Conservation (phyloP, 495 filamentous ascomycete species). For the Penicillium maclennaniae region DNA sequence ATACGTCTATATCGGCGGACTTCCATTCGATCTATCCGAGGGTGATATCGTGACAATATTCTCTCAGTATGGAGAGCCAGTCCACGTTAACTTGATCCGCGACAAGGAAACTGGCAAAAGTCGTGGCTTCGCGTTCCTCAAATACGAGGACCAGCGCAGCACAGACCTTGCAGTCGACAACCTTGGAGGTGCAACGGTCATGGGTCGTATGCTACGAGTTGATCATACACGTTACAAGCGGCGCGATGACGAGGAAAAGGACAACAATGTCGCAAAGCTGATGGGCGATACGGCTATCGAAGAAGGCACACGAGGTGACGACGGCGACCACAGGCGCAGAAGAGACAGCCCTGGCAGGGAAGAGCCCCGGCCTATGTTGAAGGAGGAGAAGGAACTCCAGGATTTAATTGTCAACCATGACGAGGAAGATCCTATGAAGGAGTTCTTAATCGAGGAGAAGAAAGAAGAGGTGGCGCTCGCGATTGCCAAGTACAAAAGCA, state of each 20-base stretch:
- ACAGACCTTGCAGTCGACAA: slow-evolving; percentile 96
- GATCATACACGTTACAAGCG: slow-evolving; percentile 91
- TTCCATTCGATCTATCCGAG: slow-evolving; percentile 91
- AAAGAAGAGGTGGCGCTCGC: slow-evolving; percentile 77
- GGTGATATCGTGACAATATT: slow-evolving; percentile 96
- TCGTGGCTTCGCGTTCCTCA: slow-evolving; percentile 89
- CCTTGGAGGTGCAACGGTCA: slow-evolving; percentile 76
- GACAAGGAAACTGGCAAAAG: slow-evolving; percentile 96
- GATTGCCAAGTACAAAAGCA: slow-evolving; percentile 50
- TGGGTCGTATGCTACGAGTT: slow-evolving; percentile 77
- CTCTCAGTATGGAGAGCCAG: slow-evolving; percentile 93
- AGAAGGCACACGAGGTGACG: slow-evolving; percentile 29
- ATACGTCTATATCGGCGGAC: slow-evolving; percentile 92
- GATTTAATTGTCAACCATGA: slow-evolving; percentile 76
- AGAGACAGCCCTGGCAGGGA: slow-evolving; percentile 31
- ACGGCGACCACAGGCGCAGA: slow-evolving; percentile 39
- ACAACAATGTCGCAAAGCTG: slow-evolving; percentile 48
- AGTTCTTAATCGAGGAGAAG: slow-evolving; percentile 81
- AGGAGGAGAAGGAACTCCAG: slow-evolving; percentile 73
- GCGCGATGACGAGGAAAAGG: slow-evolving; percentile 78
- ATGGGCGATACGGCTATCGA: slow-evolving; percentile 30
- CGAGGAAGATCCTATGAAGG: slow-evolving; percentile 97
- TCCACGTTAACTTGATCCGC: slow-evolving; percentile 81
- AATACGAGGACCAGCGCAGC: slow-evolving; percentile 97
- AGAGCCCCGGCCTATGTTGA: slow-evolving; percentile 46